Evolutionary conservation across 495 filamentous ascomycete species (phyloP).

Genomic region (Talaromyces trachyspermus): DNA sequence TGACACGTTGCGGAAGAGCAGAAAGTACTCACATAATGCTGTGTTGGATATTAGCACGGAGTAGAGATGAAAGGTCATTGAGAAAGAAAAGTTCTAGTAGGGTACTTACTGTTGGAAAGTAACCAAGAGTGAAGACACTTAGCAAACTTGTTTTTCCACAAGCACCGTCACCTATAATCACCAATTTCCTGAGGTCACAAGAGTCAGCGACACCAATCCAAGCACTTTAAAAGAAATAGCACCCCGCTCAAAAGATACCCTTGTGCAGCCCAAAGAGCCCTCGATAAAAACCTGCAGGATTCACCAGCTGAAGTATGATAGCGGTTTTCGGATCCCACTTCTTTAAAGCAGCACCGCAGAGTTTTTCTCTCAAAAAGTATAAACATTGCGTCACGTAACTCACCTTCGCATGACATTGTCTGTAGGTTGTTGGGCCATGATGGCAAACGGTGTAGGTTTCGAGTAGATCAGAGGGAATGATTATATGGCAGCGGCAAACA

Average conservation of each 20-base stretch:
- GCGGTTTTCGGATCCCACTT: too few species aligned
- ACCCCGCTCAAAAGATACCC: too few species aligned
- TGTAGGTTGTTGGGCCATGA: conserved; percentile 53
- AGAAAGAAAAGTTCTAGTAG: conserved; percentile 1
- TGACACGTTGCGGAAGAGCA: background rate
- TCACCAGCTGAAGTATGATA: too few species aligned
- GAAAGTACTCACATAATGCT: conserved; percentile 64
- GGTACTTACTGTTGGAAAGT: conserved; percentile 90
- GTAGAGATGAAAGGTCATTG: background rate
- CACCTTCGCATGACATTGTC: conserved; percentile 73
- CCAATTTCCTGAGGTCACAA: conserved; percentile 66
- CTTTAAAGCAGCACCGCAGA: background rate
- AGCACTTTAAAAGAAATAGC: too few species aligned
- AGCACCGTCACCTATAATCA: conserved; percentile 98
- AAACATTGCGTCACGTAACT: conserved; percentile 14
- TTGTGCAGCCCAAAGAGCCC: too few species aligned
- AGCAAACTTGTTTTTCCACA: conserved; percentile 97
- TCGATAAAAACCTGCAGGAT: too few species aligned
- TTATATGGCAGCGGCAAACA: too few species aligned
- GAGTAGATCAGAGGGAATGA: conserved; percentile 11
- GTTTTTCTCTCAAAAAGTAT: conserved; percentile 5
- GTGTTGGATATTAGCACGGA: background rate
- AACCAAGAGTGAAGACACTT: conserved; percentile 96
- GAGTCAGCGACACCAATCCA: too few species aligned
- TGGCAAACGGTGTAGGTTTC: conserved; percentile 12